Base-by-base conservation (phyloP, 2,329 filamentous ascomycete species). In the Colletotrichum orchidophilum region DNA sequence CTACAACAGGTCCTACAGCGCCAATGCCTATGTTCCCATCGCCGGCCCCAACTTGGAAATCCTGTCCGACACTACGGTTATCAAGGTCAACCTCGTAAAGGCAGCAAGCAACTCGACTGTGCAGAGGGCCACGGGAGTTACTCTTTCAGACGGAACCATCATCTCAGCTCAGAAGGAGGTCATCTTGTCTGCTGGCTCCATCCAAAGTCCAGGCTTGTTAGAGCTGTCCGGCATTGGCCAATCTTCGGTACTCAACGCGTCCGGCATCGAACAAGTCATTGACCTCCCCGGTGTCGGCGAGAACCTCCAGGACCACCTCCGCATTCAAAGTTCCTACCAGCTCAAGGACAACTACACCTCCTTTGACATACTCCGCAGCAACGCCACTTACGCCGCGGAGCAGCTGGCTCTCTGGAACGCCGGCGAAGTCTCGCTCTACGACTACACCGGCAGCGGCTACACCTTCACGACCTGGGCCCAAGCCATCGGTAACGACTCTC, bases 161-260 rank as follows among this genome's bases (percentile, higher is more conserved):
- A 74, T 80, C 33, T 21, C 15, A 8, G 80, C 78, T 8, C 69
- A 71, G 2, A 73, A 74, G n/a, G 79, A 78, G 73, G 81, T 82
- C 5, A 83, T 77, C 5, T 74, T 83, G 5, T 77, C 76, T 0
- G 76, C 78, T 1, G 88, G 88, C 9, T 81, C 85, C 0, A 87
- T 87, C 78, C 87, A 89, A 76, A 87, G 86, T 1, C 87, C 88
- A 1, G 85, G 88, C 46, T 77, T 91, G 1, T 83, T 92, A 4
- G 88, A 88, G 75, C 82, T 89, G 1, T 87, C 84, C 18, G 89
- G 89, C 31, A 82, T 91, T 31, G 89, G 89, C 2, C 85, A 85
- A 1, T 74, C 74, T 8, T 76, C 80, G 0, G 84, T 90, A 49
- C 82, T 92, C 2, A 66, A 81, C 9, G 78, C 80, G 3, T 82